Evolutionary conservation across 2,329 filamentous ascomycete genomes (phyloP).

Genomic region (Aureobasidium musti): DNA sequence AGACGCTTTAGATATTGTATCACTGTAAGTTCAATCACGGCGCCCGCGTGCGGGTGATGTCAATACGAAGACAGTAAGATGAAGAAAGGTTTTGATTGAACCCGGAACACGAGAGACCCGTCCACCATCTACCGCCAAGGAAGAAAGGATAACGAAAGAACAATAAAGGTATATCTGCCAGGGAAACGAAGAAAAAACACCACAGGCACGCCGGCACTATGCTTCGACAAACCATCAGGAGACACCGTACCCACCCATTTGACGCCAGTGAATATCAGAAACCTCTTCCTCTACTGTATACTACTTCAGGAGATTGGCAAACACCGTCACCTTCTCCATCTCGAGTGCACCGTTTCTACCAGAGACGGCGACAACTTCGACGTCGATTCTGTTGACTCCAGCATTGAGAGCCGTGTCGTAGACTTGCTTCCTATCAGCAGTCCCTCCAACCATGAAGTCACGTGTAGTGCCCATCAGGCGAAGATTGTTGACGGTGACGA

Average conservation of each 20-base stretch:
- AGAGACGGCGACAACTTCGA: conserved; percentile 74
- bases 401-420: conserved; percentile 73
- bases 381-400: conserved; percentile 75
- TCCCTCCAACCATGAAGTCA: conserved; percentile 49
- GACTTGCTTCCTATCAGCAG: conserved; percentile 56
- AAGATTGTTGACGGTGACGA: conserved; percentile 69
- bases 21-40: too few species aligned
- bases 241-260: neutral
- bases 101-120: too few species aligned
- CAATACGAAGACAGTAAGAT: too few species aligned
- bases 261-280: neutral
- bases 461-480: conserved; percentile 54
- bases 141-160: neutral
- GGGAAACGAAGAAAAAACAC: neutral
- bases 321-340: conserved; percentile 75
- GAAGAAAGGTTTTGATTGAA: too few species aligned
- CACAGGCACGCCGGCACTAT: neutral
- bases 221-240: neutral
- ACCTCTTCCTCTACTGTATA: neutral
- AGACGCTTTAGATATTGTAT: too few species aligned
- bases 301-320: conserved; percentile 61
- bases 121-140: neutral
- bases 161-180: conserved; percentile 20
- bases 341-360: conserved; percentile 55
- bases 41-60: too few species aligned